Conservation (phyloP, 495 filamentous ascomycete species). For the Neurospora sp. region DNA sequence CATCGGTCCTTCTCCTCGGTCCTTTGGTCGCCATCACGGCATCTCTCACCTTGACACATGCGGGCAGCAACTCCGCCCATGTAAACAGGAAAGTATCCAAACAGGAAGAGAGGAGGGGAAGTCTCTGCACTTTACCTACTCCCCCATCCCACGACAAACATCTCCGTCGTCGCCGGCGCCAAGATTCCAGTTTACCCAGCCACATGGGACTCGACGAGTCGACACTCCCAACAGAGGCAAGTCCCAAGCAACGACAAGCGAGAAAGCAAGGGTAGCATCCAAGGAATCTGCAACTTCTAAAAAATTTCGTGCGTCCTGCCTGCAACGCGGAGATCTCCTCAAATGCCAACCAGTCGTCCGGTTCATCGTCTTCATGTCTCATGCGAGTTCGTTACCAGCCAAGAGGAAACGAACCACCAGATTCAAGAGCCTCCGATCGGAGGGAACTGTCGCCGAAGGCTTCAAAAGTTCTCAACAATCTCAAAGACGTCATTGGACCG, state of each 20-base stretch:
- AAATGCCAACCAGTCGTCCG: neutral
- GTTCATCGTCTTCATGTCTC: neutral
- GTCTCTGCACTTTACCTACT: neutral
- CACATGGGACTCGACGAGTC: neutral
- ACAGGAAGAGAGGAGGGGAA: neutral
- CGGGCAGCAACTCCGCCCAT: neutral
- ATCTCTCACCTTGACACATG: neutral
- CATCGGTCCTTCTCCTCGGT: neutral
- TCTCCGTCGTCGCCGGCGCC: neutral
- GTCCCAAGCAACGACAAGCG: neutral
- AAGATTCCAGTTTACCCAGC: neutral
- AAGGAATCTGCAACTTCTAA: neutral
- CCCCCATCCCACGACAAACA: neutral
- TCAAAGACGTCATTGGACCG: neutral
- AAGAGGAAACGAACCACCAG: neutral
- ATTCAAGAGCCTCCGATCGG: neutral
- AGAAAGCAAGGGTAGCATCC: neutral
- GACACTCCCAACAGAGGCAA: neutral
- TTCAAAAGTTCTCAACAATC: neutral
- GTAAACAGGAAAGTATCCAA: neutral
- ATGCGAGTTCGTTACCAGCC: neutral
- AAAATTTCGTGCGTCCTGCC: neutral
- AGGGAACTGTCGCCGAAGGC: neutral
- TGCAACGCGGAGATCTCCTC: neutral
- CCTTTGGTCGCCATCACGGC: neutral